Base-by-base conservation (phyloP, 202 grass and related monocot species). In the Eragrostis tef region DNA sequence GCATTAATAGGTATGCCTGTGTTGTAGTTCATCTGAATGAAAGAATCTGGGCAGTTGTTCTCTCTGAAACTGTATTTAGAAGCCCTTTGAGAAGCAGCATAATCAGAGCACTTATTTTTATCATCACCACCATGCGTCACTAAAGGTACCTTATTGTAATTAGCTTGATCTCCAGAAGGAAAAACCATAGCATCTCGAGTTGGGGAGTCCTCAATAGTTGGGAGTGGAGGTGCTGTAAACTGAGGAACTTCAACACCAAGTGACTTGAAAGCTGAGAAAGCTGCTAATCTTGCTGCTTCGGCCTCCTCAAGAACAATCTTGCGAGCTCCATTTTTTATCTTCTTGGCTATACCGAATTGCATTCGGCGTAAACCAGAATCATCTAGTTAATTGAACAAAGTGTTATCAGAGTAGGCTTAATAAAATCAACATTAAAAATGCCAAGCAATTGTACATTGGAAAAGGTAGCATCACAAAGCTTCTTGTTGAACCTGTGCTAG, bases 291-390 rank as follows among this genome's bases (percentile, higher is more conserved):
- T 64, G 94, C 92, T 60, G 89, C 90, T 93, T 98, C 94, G 75
- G 94, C 94, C 82, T 98, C 92, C 75, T 94, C 94, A 70, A 98
- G 90, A 81, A 98, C 86, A 73, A 98, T 94, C 81, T 92, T 98
- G 36, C 92, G 88, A 78, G 94, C 94, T 61, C 88, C 88, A 82
- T 89, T 94, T 83, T 98, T 98, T 84, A 98, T 93, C 89, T 98
- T 98, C 82, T 94, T 98, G 16, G 92, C 88, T 84, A 98, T 80
- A 65, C 92, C 94, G 39, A 98, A 87, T 83, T 88, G 94, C 94
- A 94, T 75, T 74, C 79, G 88, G 49, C 47, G 86, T 64, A 88
- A 86, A 39, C 87, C 86, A 79, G 70, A 81, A 78, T 85, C 85
- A 88, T 82, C 91, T 94, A 79, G 29, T 81, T 19, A 41, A 74